These are phyloP conservation scores for Aspergillus pseudoviridinutans DNA, from an alignment of 2,329 filamentous ascomycete genomes.

Conservation along the genomic window DNA sequence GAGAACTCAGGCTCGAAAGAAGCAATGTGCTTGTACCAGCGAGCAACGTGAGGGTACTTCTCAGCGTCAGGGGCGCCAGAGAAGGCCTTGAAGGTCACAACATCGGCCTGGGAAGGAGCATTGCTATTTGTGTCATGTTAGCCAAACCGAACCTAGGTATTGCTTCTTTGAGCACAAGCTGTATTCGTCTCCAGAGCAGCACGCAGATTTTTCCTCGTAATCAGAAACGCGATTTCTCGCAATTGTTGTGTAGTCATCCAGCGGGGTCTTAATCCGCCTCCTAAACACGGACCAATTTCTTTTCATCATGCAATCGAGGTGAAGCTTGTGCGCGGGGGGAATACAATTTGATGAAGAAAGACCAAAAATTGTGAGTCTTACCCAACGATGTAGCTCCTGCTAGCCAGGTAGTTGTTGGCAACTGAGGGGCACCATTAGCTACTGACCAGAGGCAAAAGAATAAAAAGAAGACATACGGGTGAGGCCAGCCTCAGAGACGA, in stretches of 20 bases:
- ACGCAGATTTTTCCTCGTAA: slow-evolving; percentile 19
- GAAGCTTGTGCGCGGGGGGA: slow-evolving; percentile 2
- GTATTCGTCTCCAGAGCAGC: background rate
- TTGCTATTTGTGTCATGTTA: slow-evolving; percentile 43
- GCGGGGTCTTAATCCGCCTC: slow-evolving; percentile 91
- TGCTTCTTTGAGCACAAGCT: slow-evolving; percentile 7
- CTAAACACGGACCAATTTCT: slow-evolving; percentile 91
- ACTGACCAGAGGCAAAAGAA: slow-evolving; percentile 16
- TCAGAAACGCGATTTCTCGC: slow-evolving; percentile 77
- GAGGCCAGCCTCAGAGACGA: slow-evolving; percentile 60
- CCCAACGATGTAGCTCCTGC: slow-evolving; percentile 78
- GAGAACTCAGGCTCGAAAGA: slow-evolving; percentile 91
- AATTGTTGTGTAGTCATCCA: slow-evolving; percentile 70
- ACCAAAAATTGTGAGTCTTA: slow-evolving; percentile 48
- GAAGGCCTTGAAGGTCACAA: slow-evolving; percentile 89
- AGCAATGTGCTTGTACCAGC: slow-evolving; percentile 99
- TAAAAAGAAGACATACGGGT: slow-evolving; percentile 47
- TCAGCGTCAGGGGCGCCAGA: slow-evolving; percentile 68
- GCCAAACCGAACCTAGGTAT: slow-evolving; percentile 8
- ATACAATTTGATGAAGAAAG: slow-evolving; percentile 11
- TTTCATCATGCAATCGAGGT: slow-evolving; percentile 64
- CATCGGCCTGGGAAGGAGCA: slow-evolving; percentile 87
- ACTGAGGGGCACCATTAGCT: slow-evolving; percentile 36
- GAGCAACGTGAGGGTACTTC: slow-evolving; percentile 90
- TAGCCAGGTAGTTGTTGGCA: slow-evolving; percentile 46